phyloP scores from a whole-genome alignment of 1,284 basidiomycete species.

The Papiliotrema laurentii region DNA sequence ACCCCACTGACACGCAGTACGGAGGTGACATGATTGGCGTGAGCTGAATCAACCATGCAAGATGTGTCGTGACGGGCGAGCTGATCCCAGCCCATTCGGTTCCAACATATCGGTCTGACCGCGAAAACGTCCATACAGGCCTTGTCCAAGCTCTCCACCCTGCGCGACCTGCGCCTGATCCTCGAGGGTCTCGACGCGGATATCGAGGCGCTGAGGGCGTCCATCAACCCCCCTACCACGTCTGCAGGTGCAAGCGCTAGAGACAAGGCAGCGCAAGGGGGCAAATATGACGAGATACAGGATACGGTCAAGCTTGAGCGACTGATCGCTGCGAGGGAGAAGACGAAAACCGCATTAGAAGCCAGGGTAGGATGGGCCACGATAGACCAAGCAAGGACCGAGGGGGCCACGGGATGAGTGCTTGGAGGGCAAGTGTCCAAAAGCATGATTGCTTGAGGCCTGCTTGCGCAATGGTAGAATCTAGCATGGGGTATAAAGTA shows the following conservation, averaged over 20 bases:
- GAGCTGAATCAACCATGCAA: slow-evolving; percentile 8
- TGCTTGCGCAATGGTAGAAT: too few relatives aligned
- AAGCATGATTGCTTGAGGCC: too few relatives aligned
- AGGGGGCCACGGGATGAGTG: neutral
- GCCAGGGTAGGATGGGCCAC: slow-evolving; percentile 20
- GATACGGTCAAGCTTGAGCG: slow-evolving; percentile 34
- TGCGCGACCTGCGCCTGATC: slow-evolving; percentile 29
- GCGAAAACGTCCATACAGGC: slow-evolving; percentile 29
- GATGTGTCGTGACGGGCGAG: neutral
- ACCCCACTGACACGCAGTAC: slow-evolving; percentile 21
- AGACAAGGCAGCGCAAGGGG: neutral
- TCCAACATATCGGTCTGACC: slow-evolving; percentile 41
- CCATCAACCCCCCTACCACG: slow-evolving; percentile 7
- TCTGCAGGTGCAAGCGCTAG: neutral
- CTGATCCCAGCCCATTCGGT: slow-evolving; percentile 39
- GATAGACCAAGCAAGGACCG: slow-evolving; percentile 13
- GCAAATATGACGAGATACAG: slow-evolving; percentile 29
- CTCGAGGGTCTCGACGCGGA: slow-evolving; percentile 35
- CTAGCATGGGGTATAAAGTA: too few relatives aligned
- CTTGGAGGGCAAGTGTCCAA: too few relatives aligned
- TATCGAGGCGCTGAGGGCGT: slow-evolving; percentile 27
- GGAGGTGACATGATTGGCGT: slow-evolving; percentile 46
- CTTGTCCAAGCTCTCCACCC: slow-evolving; percentile 22
- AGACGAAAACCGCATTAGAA: slow-evolving; percentile 32
- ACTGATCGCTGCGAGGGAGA: slow-evolving; percentile 34